Evolutionary conservation across 2,329 filamentous ascomycete species (phyloP).

Genomic region (Colletotrichum sp.): DNA sequence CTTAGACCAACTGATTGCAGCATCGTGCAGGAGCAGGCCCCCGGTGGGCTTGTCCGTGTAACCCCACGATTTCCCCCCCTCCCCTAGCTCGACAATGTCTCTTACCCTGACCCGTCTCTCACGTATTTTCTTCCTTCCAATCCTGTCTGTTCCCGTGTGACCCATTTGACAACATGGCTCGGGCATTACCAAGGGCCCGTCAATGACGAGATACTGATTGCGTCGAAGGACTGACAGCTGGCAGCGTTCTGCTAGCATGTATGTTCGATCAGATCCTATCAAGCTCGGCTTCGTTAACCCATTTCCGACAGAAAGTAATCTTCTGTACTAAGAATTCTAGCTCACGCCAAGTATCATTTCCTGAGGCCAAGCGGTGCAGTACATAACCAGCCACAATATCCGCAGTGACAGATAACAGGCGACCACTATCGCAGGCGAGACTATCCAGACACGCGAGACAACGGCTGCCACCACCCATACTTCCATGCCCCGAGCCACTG

Average conservation of each 20-base stretch:
- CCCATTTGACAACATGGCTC: neutral
- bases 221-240: neutral
- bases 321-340: neutral
- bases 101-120: neutral
- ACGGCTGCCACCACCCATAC: neutral
- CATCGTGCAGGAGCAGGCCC: conserved; percentile 4
- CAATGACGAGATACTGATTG: neutral
- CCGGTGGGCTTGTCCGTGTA: neutral
- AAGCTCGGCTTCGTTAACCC: neutral
- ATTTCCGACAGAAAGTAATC: neutral
- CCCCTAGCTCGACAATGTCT: neutral
- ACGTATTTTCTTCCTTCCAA: neutral
- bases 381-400: neutral
- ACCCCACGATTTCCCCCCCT: neutral
- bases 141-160: neutral
- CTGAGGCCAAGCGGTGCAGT: neutral
- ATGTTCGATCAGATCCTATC: neutral
- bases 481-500: neutral
- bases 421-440: neutral
- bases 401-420: neutral
- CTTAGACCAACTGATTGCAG: conserved; percentile 3
- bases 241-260: neutral
- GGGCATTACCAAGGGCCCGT: neutral
- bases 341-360: neutral
- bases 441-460: neutral